phyloP scores from a whole-genome alignment of 2,329 filamentous ascomycete genomes.

The Didymella keratinophila region DNA sequence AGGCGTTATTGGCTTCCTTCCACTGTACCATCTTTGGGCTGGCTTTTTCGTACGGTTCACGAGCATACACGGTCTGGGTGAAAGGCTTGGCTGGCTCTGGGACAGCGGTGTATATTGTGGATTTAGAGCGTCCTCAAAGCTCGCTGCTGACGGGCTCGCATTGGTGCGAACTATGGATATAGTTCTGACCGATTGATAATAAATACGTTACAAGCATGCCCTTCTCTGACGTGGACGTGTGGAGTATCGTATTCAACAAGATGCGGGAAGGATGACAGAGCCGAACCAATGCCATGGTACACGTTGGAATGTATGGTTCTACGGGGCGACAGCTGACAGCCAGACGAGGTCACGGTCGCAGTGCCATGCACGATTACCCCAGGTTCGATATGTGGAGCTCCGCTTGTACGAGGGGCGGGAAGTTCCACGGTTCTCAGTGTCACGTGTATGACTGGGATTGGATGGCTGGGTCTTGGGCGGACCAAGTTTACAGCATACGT shows the following conservation, averaged over 20 bases:
- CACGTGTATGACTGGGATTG: constrained; percentile 8
- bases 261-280: neutral
- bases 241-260: neutral
- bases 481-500: neutral
- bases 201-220: constrained; percentile 23
- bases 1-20: constrained; percentile 31
- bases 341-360: neutral
- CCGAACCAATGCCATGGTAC: neutral
- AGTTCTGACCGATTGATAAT: constrained; percentile 29
- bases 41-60: constrained; percentile 28
- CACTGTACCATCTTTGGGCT: constrained; percentile 29
- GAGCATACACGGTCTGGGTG: constrained; percentile 22
- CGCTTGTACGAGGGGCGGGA: neutral
- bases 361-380: constrained; percentile 15
- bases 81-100: constrained; percentile 20
- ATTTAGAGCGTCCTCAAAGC: constrained; percentile 11
- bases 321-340: constrained; percentile 12
- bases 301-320: neutral
- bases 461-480: neutral
- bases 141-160: constrained; percentile 27
- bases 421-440: constrained; percentile 9
- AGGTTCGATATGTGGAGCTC: constrained; percentile 10
- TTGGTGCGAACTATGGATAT: constrained; percentile 26
- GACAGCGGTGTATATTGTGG: constrained; percentile 23
- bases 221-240: neutral